phyloP scores from a whole-genome alignment of 768 basidiomycete genomes.

The Lentinula detonsa region DNA sequence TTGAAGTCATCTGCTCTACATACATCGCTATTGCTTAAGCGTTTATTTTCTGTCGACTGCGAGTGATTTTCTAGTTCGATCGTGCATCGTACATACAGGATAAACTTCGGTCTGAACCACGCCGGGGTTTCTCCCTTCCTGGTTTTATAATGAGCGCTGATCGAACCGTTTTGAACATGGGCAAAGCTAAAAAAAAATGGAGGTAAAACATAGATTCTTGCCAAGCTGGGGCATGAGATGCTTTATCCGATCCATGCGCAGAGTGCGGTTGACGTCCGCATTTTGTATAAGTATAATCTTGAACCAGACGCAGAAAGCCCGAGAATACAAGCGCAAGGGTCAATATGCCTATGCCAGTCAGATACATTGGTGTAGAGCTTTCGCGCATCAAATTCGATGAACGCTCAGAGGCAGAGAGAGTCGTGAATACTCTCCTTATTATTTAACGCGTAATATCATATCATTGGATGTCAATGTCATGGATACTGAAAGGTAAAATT shows the following conservation, averaged over 20 bases:
- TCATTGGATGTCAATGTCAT: too few relatives aligned
- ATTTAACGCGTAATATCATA: too few relatives aligned
- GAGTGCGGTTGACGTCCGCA: constrained; percentile 12
- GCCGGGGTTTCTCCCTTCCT: not conserved
- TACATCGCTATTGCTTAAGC: too few relatives aligned
- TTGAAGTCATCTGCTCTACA: too few relatives aligned
- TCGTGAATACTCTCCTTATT: too few relatives aligned
- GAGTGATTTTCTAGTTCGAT: not conserved
- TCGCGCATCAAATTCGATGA: too few relatives aligned
- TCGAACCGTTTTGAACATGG: constrained; percentile 60
- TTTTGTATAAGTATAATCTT: constrained; percentile 68
- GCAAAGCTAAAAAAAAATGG: constrained; percentile 72
- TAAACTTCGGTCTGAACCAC: not conserved
- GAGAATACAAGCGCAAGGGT: constrained; percentile 72
- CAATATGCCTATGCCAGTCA: constrained; percentile 69
- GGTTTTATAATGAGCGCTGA: not conserved
- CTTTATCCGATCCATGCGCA: not conserved
- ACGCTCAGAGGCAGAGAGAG: too few relatives aligned
- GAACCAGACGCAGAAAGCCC: constrained; percentile 76
- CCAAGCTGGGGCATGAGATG: constrained; percentile 44
- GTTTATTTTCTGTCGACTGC: too few relatives aligned
- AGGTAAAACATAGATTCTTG: constrained; percentile 91
- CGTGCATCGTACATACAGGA: not conserved
- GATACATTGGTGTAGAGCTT: constrained; percentile 38
- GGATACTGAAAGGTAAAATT: too few relatives aligned